Percentiles rank a stretch among this genome's conserved stretches.
phyloP scores from a whole-genome alignment of 2,329 filamentous ascomycete genomes.

The Aspergillus pseudonomiae region DNA sequence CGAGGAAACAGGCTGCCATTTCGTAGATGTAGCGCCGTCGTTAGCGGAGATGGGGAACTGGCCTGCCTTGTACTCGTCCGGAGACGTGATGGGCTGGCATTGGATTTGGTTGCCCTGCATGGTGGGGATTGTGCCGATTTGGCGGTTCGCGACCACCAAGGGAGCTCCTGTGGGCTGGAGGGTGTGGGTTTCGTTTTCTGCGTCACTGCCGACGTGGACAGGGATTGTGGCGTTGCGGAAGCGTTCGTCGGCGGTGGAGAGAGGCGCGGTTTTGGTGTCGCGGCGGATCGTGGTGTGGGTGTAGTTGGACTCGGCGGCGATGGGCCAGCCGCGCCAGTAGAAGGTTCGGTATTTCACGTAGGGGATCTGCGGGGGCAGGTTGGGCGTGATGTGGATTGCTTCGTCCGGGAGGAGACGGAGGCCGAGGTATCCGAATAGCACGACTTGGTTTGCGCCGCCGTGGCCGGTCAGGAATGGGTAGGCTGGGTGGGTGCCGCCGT shows the following conservation, averaged over 20 bases:
- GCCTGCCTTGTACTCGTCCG: conserved; percentile 57
- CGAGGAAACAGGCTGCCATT: conserved; percentile 65
- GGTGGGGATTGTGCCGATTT: conserved; percentile 58
- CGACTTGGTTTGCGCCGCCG: conserved; percentile 69
- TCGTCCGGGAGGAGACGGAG: conserved; percentile 62
- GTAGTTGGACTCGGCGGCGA: conserved; percentile 63
- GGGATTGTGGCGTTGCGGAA: conserved; percentile 61
- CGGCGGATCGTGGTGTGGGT: conserved; percentile 67
- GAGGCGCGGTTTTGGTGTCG: conserved; percentile 44
- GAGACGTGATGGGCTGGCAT: conserved; percentile 59
- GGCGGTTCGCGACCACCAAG: conserved; percentile 62
- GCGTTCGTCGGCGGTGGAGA: conserved; percentile 56
- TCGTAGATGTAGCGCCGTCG: conserved; percentile 67
- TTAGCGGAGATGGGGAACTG: conserved; percentile 71
- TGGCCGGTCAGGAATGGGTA: conserved; percentile 73
- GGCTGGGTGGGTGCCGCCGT: conserved; percentile 69
- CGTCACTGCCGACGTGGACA: conserved; percentile 58
- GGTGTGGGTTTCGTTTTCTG: conserved; percentile 36
- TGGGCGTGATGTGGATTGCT: conserved; percentile 64
- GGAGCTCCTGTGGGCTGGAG: conserved; percentile 52
- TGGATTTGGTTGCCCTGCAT: conserved; percentile 65
- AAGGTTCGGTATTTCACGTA: conserved; percentile 64
- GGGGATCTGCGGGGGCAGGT: conserved; percentile 66
- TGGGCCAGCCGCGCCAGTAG: conserved; percentile 68
- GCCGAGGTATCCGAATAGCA: conserved; percentile 69